A percentile compares a stretch with the other conserved stretches of the same genome.
Evolutionary conservation across 163 green algal species (phyloP).

Genomic region (Coccomyxa subellipsoidea): DNA sequence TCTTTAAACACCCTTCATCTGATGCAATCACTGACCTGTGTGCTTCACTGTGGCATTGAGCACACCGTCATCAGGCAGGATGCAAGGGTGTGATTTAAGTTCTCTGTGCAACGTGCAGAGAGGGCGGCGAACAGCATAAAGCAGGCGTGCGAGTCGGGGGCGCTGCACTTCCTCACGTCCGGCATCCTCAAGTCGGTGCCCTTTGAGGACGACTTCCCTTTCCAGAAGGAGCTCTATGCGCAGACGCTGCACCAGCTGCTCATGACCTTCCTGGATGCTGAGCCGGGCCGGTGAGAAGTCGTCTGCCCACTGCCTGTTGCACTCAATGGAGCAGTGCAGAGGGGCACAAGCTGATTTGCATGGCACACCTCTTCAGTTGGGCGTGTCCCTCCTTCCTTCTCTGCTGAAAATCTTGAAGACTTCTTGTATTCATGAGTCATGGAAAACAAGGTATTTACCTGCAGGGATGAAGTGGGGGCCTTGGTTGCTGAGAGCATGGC

Average conservation of each 20-base stretch:
- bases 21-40: neutral
- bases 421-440: too few relatives aligned
- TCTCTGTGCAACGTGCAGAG: too few relatives aligned
- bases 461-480: constrained; percentile 2
- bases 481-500: neutral
- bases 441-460: too few relatives aligned
- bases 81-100: too few relatives aligned
- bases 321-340: neutral
- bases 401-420: neutral
- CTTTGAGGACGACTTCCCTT: constrained; percentile 41
- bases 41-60: neutral
- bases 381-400: neutral
- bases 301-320: neutral
- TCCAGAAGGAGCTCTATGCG: constrained; percentile 50
- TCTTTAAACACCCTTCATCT: neutral
- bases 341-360: neutral
- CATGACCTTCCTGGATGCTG: constrained; percentile 50
- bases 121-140: constrained; percentile 30
- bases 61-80: neutral
- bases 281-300: constrained; percentile 25
- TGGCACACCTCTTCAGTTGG: neutral
- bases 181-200: constrained; percentile 31
- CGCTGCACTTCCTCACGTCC: constrained; percentile 30
- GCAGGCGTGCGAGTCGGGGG: constrained; percentile 26
- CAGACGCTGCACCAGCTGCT: constrained; percentile 55